Percentiles rank a stretch among this genome's conserved stretches.
These are phyloP conservation scores for Paraconiothyrium sp. DNA, from an alignment of 2,329 filamentous ascomycete species.

Conservation along the genomic window DNA sequence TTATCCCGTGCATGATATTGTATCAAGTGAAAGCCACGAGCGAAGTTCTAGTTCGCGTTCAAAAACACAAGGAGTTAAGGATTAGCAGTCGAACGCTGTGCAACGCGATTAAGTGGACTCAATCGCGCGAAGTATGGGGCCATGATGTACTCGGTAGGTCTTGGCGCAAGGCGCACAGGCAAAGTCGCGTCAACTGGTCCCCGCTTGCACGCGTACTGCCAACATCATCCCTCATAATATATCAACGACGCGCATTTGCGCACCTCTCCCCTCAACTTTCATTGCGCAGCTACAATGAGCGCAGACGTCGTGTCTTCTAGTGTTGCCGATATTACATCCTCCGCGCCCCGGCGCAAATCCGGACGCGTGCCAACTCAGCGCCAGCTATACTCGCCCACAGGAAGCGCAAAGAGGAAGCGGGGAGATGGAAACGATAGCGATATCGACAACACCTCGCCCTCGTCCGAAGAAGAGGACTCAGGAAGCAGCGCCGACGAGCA, in stretches of 20 bases:
- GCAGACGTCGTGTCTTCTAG: slow-evolving; percentile 36
- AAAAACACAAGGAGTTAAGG: neutral
- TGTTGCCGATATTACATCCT: slow-evolving; percentile 36
- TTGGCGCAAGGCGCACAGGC: slow-evolving; percentile 18
- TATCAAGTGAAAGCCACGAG: neutral
- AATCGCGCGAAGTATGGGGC: slow-evolving; percentile 8
- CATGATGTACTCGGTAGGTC: slow-evolving; percentile 8
- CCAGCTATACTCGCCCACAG: slow-evolving; percentile 42
- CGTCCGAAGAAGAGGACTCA: slow-evolving; percentile 41
- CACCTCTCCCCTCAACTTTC: neutral
- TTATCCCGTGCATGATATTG: neutral
- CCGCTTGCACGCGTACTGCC: slow-evolving; percentile 12
- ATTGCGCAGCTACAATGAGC: slow-evolving; percentile 43
- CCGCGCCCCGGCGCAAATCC: slow-evolving; percentile 50
- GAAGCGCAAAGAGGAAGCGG: slow-evolving; percentile 50
- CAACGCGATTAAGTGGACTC: neutral
- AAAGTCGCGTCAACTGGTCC: slow-evolving; percentile 12
- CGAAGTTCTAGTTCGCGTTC: neutral
- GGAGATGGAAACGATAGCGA: slow-evolving; percentile 41
- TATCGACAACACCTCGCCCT: slow-evolving; percentile 35
- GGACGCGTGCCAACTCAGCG: slow-evolving; percentile 53
- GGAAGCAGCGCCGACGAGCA: slow-evolving; percentile 51
- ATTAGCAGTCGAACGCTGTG: neutral
- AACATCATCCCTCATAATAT: slow-evolving; percentile 18
- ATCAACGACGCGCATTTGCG: slow-evolving; percentile 13